phyloP scores from a whole-genome alignment of 2,329 filamentous ascomycete genomes.

The Dactylella cylindrospora region DNA sequence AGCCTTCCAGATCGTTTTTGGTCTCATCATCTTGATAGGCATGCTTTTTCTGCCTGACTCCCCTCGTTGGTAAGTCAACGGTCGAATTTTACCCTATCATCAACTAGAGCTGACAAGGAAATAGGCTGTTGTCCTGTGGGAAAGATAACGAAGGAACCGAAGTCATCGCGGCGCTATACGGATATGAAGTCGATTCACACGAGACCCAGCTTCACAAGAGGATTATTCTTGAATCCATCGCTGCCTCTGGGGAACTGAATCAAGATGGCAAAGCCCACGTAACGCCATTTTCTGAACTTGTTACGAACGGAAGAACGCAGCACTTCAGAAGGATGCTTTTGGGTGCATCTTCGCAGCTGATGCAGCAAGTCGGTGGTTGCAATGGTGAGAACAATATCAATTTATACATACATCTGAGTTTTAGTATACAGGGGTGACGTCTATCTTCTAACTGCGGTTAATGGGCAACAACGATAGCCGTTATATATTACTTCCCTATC shows the following conservation, averaged over 20 bases:
- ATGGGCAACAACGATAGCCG: too few relatives aligned
- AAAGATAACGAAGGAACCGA: slow-evolving; percentile 56
- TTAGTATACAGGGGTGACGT: too few relatives aligned
- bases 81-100: slow-evolving; percentile 47
- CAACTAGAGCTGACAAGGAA: slow-evolving; percentile 8
- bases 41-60: slow-evolving; percentile 57
- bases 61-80: slow-evolving; percentile 57
- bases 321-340: slow-evolving; percentile 67
- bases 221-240: slow-evolving; percentile 69
- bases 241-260: slow-evolving; percentile 57
- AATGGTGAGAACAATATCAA: slow-evolving; percentile 54
- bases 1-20: slow-evolving; percentile 62
- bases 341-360: slow-evolving; percentile 62
- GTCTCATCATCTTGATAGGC: slow-evolving; percentile 59
- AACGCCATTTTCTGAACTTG: slow-evolving; percentile 57
- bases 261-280: slow-evolving; percentile 47
- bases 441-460: too few relatives aligned
- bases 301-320: slow-evolving; percentile 66
- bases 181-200: slow-evolving; percentile 57
- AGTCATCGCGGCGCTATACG: slow-evolving; percentile 58
- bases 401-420: neutral
- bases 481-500: slow-evolving; percentile 51
- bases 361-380: slow-evolving; percentile 64
- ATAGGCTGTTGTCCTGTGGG: slow-evolving; percentile 55
- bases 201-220: slow-evolving; percentile 64